Evolutionary conservation across 2,329 filamentous ascomycete genomes (phyloP).

Genomic region (Trichophyton benhamiae): DNA sequence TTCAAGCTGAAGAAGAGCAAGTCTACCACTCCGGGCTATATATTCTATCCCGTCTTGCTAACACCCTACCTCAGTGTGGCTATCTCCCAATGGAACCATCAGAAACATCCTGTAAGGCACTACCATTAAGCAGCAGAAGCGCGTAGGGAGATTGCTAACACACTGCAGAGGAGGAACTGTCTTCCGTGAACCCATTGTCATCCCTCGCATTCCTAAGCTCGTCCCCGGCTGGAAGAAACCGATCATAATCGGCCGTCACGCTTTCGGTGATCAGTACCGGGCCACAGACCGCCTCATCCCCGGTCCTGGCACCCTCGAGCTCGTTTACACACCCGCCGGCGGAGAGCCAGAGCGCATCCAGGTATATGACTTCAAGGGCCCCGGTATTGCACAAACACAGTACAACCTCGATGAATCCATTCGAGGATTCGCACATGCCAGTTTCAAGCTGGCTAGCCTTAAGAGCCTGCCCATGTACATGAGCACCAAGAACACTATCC

Average conservation of each 20-base stretch:
- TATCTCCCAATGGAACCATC: conserved; percentile 88
- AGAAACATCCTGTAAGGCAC: conserved; percentile 47
- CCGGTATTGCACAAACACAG: conserved; percentile 83
- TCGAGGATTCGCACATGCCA: conserved; percentile 83
- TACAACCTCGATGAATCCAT: conserved; percentile 99
- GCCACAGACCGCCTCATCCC: conserved; percentile 82
- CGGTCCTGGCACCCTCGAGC: conserved; percentile 75
- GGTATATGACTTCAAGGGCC: conserved; percentile 72
- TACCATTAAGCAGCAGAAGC: background rate
- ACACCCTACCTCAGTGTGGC: conserved; percentile 59
- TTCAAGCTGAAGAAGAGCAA: conserved; percentile 97
- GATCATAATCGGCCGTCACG: conserved; percentile 97
- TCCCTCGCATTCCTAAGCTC: conserved; percentile 79
- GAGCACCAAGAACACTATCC: conserved; percentile 99
- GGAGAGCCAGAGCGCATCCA: conserved; percentile 73
- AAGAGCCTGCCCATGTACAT: conserved; percentile 93
- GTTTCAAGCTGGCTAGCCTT: conserved; percentile 85
- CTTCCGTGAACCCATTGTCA: conserved; percentile 98
- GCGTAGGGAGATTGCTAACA: background rate
- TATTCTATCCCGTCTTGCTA: conserved; percentile 1
- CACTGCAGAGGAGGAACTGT: conserved; percentile 68
- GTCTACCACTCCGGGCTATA: conserved; percentile 19
- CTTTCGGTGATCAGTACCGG: conserved; percentile 96
- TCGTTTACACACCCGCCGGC: conserved; percentile 75
- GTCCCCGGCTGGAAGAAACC: conserved; percentile 97